Evolutionary conservation across 768 basidiomycete genomes (phyloP), one percentile per base, ranked within the genome.

Genomic region (Serendipita vermifera): DNA sequence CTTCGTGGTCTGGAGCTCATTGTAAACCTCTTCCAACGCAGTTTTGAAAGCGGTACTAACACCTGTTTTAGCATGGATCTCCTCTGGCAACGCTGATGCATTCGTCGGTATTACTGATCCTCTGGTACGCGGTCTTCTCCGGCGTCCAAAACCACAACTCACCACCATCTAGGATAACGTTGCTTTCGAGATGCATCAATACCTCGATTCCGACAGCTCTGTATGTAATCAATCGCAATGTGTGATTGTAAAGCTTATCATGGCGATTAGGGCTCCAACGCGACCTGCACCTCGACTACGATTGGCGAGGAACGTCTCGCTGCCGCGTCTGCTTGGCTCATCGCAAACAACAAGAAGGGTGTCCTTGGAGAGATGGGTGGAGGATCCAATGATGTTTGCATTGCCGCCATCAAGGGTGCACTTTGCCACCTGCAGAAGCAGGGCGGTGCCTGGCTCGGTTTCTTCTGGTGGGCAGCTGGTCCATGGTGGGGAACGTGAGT

Each of bases 281-380:
- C 63, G 1, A 72, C 67, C 26, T 83, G 81, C 63, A 80, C 81
- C 33, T 78, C 75, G 7, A 69, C 74, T 15, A 80, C 78, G 26
- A 80, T 82, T 62, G 80, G 80, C 55, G 73, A 71, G 20, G 75
- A 79, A 61, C 78, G 80, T 60, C 66, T 82, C 36, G 69, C 73
- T 31, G 74, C 64, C 33, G 81, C 81, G 6, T 81, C 81, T 1
- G 60, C 66, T 15, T 81, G 81, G 81, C 73, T 82, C 59, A 66
- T 81, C 70, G 65, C 68, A 40, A 75, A 78, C 70, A 75, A 75
- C 64, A 63, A 80, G 62, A 81, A 79, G 69, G 81, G 80, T 35
- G 78, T 81, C 73, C 70, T 82, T 36, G 80, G 81, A 35, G 81
- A 82, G 63, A 74, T 81, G 33, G 80, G 80, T 56, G 73, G 76